These are phyloP conservation scores for Colletotrichum ledebouriae DNA, from an alignment of 2,329 filamentous ascomycete genomes.

Conservation along the genomic window DNA sequence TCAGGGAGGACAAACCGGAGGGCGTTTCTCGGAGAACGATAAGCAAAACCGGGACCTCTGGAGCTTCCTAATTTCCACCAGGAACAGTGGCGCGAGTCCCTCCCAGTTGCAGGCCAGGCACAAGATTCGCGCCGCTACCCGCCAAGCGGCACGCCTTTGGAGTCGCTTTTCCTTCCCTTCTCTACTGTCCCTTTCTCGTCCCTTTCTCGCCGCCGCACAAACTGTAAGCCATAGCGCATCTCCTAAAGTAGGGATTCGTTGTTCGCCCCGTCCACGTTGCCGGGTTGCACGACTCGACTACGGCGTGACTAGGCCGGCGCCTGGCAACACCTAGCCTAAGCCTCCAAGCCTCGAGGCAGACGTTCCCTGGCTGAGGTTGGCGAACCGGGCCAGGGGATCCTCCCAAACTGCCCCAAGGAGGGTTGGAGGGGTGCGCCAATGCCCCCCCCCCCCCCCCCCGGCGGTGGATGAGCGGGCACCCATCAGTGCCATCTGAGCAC, in stretches of 20 bases:
- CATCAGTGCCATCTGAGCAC: constrained; percentile 38
- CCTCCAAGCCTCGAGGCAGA: too few species aligned
- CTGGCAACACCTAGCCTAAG: constrained; percentile 8
- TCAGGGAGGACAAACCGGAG: constrained; percentile 7
- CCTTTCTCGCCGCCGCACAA: constrained; percentile 22
- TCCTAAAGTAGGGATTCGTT: constrained; percentile 28
- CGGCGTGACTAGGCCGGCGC: constrained; percentile 9
- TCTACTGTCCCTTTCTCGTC: neutral
- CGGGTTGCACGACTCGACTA: constrained; percentile 33
- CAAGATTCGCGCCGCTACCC: constrained; percentile 22
- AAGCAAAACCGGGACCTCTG: constrained; percentile 17
- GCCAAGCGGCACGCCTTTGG: constrained; percentile 35
- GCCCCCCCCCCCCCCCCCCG: neutral
- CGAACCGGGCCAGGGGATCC: constrained; percentile 5
- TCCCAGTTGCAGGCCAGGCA: constrained; percentile 21
- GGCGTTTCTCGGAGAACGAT: constrained; percentile 8
- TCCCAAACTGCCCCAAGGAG: constrained; percentile 23
- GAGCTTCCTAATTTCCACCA: constrained; percentile 42
- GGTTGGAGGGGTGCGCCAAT: neutral
- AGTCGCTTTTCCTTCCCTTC: neutral
- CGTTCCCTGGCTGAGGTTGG: constrained; percentile 19
- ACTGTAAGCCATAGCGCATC: constrained; percentile 31
- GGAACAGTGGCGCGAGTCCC: constrained; percentile 38
- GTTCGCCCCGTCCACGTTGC: constrained; percentile 36
- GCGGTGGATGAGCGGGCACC: constrained; percentile 27